Percentiles rank a stretch among this genome's conserved stretches.
Conservation (phyloP, 2,329 filamentous ascomycete species). For the Pezicula carpinea region DNA sequence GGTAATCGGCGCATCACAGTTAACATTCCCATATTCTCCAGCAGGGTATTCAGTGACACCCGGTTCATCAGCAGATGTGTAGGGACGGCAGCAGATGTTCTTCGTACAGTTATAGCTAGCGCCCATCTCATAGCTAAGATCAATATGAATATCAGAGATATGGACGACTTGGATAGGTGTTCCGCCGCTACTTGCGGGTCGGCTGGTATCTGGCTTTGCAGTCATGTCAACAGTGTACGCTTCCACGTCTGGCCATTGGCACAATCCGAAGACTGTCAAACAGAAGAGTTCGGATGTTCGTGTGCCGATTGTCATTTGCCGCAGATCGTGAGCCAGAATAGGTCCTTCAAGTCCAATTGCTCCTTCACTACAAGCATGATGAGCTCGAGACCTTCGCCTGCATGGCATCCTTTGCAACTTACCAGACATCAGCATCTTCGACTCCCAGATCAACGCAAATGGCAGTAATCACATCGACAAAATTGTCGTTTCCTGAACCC, state of each 20-base stretch:
- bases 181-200: slow-evolving; percentile 31
- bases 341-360: slow-evolving; percentile 47
- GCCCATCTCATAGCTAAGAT: slow-evolving; percentile 33
- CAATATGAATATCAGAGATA: slow-evolving; percentile 38
- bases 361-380: too few relatives aligned
- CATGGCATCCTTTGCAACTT: not conserved
- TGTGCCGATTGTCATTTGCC: slow-evolving; percentile 42
- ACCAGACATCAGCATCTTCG: slow-evolving; percentile 51
- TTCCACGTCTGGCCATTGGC: slow-evolving; percentile 32
- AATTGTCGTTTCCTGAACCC: slow-evolving; percentile 35
- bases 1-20: slow-evolving; percentile 33
- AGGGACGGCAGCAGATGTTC: slow-evolving; percentile 36
- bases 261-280: slow-evolving; percentile 48
- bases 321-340: slow-evolving; percentile 44
- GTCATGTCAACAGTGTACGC: slow-evolving; percentile 30
- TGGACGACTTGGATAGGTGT: slow-evolving; percentile 35
- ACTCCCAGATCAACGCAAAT: slow-evolving; percentile 25
- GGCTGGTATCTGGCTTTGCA: slow-evolving; percentile 26
- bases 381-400: too few relatives aligned
- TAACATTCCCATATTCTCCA: slow-evolving; percentile 31
- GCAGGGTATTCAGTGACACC: slow-evolving; percentile 32
- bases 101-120: slow-evolving; percentile 36
- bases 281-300: slow-evolving; percentile 48
- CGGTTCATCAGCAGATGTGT: slow-evolving; percentile 30
- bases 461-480: slow-evolving; percentile 33